A percentile compares a stretch with the other conserved stretches of the same genome.
Evolutionary conservation across 2,329 filamentous ascomycete genomes (phyloP).

Genomic region (Fusarium sulawesiense): DNA sequence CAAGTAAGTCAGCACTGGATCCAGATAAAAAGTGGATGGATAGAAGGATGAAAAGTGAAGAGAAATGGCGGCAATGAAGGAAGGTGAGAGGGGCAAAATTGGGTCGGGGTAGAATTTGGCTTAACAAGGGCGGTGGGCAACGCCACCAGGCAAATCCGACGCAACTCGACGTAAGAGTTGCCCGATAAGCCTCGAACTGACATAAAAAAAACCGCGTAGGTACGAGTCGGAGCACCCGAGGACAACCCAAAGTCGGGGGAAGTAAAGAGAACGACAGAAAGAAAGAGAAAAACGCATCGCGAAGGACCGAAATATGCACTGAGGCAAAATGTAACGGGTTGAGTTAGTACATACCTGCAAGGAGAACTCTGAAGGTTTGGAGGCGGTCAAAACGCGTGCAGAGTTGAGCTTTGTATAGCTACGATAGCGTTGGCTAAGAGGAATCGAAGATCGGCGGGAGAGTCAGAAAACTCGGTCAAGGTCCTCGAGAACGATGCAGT

Average conservation of each 20-base stretch:
- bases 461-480: conserved; percentile 18
- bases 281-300: background rate
- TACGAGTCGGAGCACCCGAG: conserved; percentile 11
- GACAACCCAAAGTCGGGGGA: background rate
- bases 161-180: conserved; percentile 35
- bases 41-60: conserved; percentile 21
- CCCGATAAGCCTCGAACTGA: conserved; percentile 17
- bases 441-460: conserved; percentile 6
- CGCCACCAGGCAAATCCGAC: conserved; percentile 47
- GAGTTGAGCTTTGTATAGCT: conserved; percentile 19
- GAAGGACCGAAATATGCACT: background rate
- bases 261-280: background rate
- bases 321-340: background rate
- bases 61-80: conserved; percentile 31
- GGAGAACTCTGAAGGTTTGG: conserved; percentile 22
- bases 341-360: conserved; percentile 41
- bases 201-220: conserved; percentile 23
- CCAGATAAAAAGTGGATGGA: conserved; percentile 20
- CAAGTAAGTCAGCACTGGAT: conserved; percentile 38
- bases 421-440: conserved; percentile 25
- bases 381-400: conserved; percentile 46
- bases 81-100: conserved; percentile 44
- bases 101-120: conserved; percentile 41
- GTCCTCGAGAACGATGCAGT: conserved; percentile 1
- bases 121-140: conserved; percentile 43